Base-by-base conservation (phyloP, 1,139 yeast species). In the Suhomyces guaymorum region DNA sequence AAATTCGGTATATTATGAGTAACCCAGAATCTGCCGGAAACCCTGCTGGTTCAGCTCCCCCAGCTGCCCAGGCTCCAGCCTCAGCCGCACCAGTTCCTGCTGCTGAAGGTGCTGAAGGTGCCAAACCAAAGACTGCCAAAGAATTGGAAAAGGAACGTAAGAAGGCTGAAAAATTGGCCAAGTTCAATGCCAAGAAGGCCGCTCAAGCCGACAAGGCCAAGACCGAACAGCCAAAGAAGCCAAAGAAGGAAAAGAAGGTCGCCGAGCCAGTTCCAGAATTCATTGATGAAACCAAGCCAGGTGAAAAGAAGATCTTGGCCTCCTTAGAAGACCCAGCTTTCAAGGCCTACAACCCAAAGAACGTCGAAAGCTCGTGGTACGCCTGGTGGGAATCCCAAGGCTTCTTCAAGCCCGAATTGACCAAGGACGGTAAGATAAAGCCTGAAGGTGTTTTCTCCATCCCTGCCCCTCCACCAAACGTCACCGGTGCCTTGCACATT, bases 391-490 rank as follows among this genome's bases (percentile, higher is more conserved):
- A 79, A 46, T 74, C 84, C 55, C 75, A 86, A 61, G 95, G 94
- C 14, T 81, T 78, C 52, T 92, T 92, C 55, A 82, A 84, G 64
- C 98, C 99, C 12, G 88, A 86, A 60, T 80, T 84, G 49, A 75
- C 82, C 30, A 75, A 67, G 38, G 80, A 81, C 49, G 97, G 97
- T 31, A 67, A 82, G 35, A 56, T 78, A 47, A 84, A 83, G 59
- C 83, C 92, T 26, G 90, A 81, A 57, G 97, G 97, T 47, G 60
- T 73, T 16, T 92, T 92, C 64, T 76, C 86, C 45, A 87, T 92
- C 52, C 97, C 98, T 26, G 95, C 96, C 15, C 98, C 98, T 30
- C 99, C 99, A 44, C 98, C 98, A 56, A 92, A 92, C 59, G 96
- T 94, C 48, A 92, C 99, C 30, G 98, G 99, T 69, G 97, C 97